Evolutionary conservation across 805 yeast genomes (phyloP), one percentile per base, ranked within the genome.

Genomic region (Candida xyloterini): DNA sequence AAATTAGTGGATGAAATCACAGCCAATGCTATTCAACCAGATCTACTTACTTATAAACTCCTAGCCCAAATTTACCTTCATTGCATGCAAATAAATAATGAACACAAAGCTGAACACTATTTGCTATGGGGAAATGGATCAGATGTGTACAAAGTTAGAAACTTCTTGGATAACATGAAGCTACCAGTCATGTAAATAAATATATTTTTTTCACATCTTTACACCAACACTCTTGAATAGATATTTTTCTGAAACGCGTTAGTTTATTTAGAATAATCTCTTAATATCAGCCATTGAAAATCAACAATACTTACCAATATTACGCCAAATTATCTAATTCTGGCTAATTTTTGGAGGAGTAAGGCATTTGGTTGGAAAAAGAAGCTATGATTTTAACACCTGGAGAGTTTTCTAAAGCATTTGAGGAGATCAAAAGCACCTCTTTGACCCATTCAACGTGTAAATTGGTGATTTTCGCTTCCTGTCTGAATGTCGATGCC

Each of bases 401-500:
- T 10, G 69, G 74, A 24, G 75, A 83, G 60, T 86, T 84, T 60
- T 73, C 77, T 11, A 66, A 62, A 46, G 81, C 84, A 10, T 89
- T 88, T 63, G 71, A 74, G 36, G 79, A 75, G 36, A 81, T 91
- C 45, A 71, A 79, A 51, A 67, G 71, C 40, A 74, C 84, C n/a
- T 82, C 95, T 3, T 64, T 87, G 38, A 82, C 95, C 10, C 97
- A 90, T 60, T 83, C 96, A n/a, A 83, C 96, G 5, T 93, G 97
- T 59, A 84, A 85, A 54, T 65, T 90, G 42, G 88, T 86, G 18
- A 68, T 93, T 8, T 88, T 91, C 58, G 96, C 88, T 15, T 84
- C 98, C 3, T 87, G 96, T 62, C 68, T 91, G 48, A 86, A 84
- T 60, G 81, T 93, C 21, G 99, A 93, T 65, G 88, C 98, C 28